Percentiles rank a stretch among this genome's conserved stretches.
Conservation (phyloP, 139 green algal species). For the Micractinium sp. region DNA sequence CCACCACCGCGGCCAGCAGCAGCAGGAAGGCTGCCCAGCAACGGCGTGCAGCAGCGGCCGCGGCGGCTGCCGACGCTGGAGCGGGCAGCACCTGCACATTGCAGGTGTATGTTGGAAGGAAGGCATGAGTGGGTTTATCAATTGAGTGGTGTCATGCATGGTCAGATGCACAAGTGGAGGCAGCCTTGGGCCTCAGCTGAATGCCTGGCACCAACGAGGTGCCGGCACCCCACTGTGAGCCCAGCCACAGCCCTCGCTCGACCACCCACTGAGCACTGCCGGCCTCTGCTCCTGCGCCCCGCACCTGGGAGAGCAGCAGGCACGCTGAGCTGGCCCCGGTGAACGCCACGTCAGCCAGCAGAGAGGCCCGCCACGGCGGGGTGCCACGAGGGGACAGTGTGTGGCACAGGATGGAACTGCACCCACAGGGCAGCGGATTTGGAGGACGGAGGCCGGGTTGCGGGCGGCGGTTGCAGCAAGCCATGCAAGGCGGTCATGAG, state of each 20-base stretch:
- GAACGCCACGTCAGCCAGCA: not conserved
- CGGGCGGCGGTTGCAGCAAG: not conserved
- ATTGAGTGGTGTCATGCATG: too few species aligned
- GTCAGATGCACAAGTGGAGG: not conserved
- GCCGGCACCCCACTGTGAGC: not conserved
- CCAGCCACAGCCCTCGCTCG: too few species aligned
- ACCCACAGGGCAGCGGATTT: not conserved
- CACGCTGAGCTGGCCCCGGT: constrained; percentile 19
- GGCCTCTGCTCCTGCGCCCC: not conserved
- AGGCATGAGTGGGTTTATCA: too few species aligned
- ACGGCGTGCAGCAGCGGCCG: not conserved
- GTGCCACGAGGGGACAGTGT: not conserved
- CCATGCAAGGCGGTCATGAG: too few species aligned
- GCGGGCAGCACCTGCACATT: not conserved
- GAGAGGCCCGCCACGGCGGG: not conserved
- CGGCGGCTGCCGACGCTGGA: too few species aligned
- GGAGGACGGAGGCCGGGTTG: not conserved
- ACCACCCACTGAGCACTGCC: too few species aligned
- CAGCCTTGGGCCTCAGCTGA: not conserved
- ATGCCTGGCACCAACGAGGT: not conserved
- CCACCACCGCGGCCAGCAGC: not conserved
- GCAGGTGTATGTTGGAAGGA: too few species aligned
- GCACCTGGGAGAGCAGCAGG: constrained; percentile 22
- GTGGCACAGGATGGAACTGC: constrained; percentile 24
- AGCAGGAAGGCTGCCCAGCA: not conserved